Percentiles rank a stretch among this genome's conserved stretches.
These are phyloP conservation scores for Rossbeevera mucosa DNA, from an alignment of 768 basidiomycete genomes.

Conservation along the genomic window DNA sequence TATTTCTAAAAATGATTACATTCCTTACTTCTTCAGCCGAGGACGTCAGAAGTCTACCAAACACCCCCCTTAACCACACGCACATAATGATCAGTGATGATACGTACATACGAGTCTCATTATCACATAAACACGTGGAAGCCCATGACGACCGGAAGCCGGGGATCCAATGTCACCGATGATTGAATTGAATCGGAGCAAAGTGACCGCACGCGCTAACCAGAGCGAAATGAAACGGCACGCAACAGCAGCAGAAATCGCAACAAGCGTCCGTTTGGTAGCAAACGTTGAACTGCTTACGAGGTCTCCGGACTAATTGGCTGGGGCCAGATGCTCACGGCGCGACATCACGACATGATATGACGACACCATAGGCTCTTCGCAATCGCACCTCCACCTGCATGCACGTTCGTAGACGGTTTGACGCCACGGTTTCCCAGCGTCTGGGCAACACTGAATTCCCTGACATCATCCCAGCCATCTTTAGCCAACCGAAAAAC, in stretches of 20 bases:
- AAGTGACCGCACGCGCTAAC: not conserved
- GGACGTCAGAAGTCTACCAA: not conserved
- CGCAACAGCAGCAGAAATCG: not conserved
- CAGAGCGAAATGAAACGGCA: not conserved
- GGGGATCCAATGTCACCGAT: not conserved
- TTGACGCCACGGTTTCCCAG: not conserved
- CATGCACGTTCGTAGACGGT: not conserved
- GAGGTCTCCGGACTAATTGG: not conserved
- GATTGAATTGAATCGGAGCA: not conserved
- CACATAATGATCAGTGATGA: not conserved
- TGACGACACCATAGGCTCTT: not conserved
- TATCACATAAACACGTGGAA: not conserved
- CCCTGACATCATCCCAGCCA: not conserved
- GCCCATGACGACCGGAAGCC: not conserved
- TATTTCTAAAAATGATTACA: not conserved
- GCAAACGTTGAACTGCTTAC: not conserved
- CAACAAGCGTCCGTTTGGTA: not conserved
- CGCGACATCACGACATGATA: not conserved
- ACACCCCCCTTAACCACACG: not conserved
- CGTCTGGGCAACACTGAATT: not conserved
- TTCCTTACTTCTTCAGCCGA: not conserved
- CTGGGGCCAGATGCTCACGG: not conserved
- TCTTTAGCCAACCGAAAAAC: not conserved
- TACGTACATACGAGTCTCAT: not conserved
- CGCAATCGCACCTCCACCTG: not conserved